phyloP scores from a whole-genome alignment of 148 eudicot genomes.

The Diospyros lotus region DNA sequence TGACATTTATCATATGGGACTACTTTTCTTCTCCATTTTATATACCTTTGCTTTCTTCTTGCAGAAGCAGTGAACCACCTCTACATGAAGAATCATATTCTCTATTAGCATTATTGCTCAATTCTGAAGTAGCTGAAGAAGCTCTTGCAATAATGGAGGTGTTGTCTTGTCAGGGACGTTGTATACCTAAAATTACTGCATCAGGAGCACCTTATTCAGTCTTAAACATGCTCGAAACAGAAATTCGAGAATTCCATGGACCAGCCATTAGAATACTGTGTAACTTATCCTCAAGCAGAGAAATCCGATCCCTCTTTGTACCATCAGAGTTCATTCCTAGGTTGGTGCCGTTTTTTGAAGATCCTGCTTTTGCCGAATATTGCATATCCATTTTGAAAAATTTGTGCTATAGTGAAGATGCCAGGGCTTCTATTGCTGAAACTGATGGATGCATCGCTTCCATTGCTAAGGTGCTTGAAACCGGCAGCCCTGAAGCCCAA shows the following conservation, averaged over 20 bases:
- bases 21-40: slow-evolving; percentile 6
- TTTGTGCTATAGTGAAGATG: slow-evolving; percentile 38
- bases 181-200: slow-evolving; percentile 32
- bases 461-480: slow-evolving; percentile 54
- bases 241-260: slow-evolving; percentile 35
- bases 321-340: slow-evolving; percentile 44
- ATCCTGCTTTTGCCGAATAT: slow-evolving; percentile 37
- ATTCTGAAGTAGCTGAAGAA: slow-evolving; percentile 42
- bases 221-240: slow-evolving; percentile 39
- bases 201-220: slow-evolving; percentile 44
- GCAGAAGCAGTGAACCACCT: slow-evolving; percentile 37
- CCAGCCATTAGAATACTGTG: slow-evolving; percentile 46
- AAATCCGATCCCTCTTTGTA: slow-evolving; percentile 27
- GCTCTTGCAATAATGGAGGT: slow-evolving; percentile 53
- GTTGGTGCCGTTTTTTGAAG: slow-evolving; percentile 50
- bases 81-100: slow-evolving; percentile 42
- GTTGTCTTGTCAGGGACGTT: slow-evolving; percentile 28
- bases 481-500: slow-evolving; percentile 44
- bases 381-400: slow-evolving; percentile 54
- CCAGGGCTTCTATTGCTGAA: slow-evolving; percentile 39
- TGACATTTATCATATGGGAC: too few species aligned
- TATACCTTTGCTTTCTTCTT: slow-evolving; percentile 7
- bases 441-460: slow-evolving; percentile 67
- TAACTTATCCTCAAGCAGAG: slow-evolving; percentile 41
- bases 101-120: slow-evolving; percentile 54